Conservation (phyloP, 371 early-diverging fungal genomes). For the Dinochytrium kinnereticum region DNA sequence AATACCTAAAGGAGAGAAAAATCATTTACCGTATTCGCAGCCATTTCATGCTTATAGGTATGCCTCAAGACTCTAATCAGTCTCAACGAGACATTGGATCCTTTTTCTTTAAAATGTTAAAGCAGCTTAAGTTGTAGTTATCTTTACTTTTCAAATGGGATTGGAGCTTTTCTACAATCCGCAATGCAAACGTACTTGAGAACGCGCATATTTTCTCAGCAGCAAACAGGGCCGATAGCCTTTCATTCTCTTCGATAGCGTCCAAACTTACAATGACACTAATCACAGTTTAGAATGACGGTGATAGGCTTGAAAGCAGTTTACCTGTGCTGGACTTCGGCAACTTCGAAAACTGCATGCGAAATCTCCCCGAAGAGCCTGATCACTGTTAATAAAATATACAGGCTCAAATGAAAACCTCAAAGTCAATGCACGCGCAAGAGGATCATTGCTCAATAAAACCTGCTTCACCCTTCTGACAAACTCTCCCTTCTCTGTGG, state of each 20-base stretch:
- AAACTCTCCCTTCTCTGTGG: conserved; percentile 6
- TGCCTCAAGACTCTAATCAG: neutral
- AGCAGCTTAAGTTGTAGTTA: too few relatives aligned
- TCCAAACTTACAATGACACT: conserved; percentile 27
- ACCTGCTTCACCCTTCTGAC: conserved; percentile 25
- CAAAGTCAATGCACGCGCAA: conserved; percentile 29
- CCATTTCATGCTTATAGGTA: neutral
- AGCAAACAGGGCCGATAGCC: conserved; percentile 27
- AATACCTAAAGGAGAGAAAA: neutral
- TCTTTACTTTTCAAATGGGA: conserved; percentile 6
- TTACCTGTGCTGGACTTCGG: conserved; percentile 33
- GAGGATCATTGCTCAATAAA: conserved; percentile 29
- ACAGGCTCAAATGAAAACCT: conserved; percentile 2
- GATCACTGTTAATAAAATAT: neutral
- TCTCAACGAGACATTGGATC: too few relatives aligned
- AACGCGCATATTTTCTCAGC: conserved; percentile 16
- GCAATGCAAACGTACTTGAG: conserved; percentile 17
- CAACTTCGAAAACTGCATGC: conserved; percentile 13
- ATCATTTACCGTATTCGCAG: neutral
- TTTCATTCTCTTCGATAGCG: conserved; percentile 20
- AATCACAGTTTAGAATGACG: neutral
- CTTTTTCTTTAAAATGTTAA: neutral
- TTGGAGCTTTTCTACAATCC: conserved; percentile 22
- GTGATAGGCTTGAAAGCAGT: neutral
- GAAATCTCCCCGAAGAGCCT: conserved; percentile 26